Evolutionary conservation across 2,329 filamentous ascomycete genomes (phyloP).

Genomic region (Stagonosporopsis vannaccii): DNA sequence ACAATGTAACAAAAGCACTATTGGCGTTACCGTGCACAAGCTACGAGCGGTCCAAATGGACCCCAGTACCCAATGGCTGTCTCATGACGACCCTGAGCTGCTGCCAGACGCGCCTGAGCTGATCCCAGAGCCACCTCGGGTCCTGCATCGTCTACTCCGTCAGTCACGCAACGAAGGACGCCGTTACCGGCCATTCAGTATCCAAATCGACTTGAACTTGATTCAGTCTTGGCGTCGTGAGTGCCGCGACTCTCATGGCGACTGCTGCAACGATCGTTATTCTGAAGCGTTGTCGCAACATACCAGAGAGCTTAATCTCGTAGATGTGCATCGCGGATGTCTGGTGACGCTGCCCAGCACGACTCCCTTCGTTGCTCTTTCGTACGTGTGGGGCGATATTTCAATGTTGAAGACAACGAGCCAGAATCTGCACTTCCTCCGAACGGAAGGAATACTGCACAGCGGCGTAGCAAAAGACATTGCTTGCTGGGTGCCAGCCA

Average conservation of each 20-base stretch:
- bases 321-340: neutral
- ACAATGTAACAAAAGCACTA: neutral
- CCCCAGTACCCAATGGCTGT: neutral
- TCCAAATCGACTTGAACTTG: neutral
- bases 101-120: neutral
- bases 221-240: neutral
- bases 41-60: neutral
- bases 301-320: constrained; percentile 4
- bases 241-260: neutral
- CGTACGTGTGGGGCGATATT: constrained; percentile 3
- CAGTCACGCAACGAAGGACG: neutral
- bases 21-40: neutral
- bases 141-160: neutral
- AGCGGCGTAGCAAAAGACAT: neutral
- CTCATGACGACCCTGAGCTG: neutral
- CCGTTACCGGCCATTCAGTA: neutral
- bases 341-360: neutral
- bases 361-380: neutral
- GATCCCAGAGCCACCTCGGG: neutral
- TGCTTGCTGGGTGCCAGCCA: neutral
- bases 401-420: neutral
- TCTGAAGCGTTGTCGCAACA: constrained; percentile 10
- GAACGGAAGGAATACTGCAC: neutral
- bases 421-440: neutral
- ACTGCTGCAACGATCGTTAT: neutral